phyloP scores from a whole-genome alignment of 2,329 filamentous ascomycete species.

The Fusarium nelsonii region DNA sequence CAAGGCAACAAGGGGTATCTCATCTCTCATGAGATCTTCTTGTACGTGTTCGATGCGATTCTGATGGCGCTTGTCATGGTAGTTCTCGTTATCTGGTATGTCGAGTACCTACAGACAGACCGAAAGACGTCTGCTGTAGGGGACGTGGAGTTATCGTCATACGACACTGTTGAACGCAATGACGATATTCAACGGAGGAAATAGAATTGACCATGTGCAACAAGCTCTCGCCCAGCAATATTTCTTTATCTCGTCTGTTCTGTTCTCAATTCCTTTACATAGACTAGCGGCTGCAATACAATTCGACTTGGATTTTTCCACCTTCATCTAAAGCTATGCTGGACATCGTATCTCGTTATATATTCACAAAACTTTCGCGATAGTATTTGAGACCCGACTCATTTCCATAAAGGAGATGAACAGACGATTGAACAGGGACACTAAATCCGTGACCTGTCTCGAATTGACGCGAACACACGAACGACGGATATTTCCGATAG shows the following conservation, averaged over 20 bases:
- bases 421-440: too few relatives aligned
- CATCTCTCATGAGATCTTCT: conserved; percentile 9
- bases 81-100: conserved; percentile 12
- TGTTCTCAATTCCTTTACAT: too few relatives aligned
- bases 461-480: background rate
- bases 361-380: too few relatives aligned
- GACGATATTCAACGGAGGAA: background rate
- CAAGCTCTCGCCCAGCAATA: too few relatives aligned
- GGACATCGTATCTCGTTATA: too few relatives aligned
- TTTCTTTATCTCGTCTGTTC: too few relatives aligned
- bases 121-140: background rate
- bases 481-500: background rate
- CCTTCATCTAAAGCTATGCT: too few relatives aligned
- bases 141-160: background rate
- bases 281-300: too few relatives aligned
- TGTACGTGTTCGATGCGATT: conserved; percentile 20
- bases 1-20: conserved; percentile 14
- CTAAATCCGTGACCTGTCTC: too few relatives aligned
- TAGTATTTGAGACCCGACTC: too few relatives aligned
- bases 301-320: too few relatives aligned
- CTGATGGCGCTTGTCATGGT: conserved; percentile 18
- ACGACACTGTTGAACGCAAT: background rate
- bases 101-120: conserved; percentile 3
- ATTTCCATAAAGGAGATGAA: too few relatives aligned
- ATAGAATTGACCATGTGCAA: background rate